Evolutionary conservation across 441 rosid species (phyloP).

Genomic region (Adansonia madagascariensis): DNA sequence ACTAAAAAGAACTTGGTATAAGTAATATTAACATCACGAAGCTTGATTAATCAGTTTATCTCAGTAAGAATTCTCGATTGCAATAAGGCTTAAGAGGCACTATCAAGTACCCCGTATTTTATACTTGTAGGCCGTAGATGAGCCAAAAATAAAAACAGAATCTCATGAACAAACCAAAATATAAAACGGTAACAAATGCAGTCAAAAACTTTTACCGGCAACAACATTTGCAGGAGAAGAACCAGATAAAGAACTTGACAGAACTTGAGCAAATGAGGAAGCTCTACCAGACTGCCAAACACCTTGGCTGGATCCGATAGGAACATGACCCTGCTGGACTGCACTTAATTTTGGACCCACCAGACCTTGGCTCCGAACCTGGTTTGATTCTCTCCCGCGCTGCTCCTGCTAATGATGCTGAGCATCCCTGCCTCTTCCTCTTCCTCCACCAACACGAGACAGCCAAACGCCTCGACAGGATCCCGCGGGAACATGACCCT

Average conservation of each 20-base stretch:
- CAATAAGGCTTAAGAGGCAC: neutral
- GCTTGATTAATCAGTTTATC: neutral
- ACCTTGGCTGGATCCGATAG: neutral
- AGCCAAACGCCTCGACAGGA: slow-evolving; percentile 11
- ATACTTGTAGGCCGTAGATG: neutral
- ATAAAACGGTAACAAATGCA: no score
- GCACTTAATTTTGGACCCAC: neutral
- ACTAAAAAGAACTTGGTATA: neutral
- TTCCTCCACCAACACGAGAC: neutral
- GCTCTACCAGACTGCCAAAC: slow-evolving; percentile 25
- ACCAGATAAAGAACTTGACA: neutral
- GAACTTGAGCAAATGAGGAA: slow-evolving; percentile 26
- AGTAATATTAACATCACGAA: neutral
- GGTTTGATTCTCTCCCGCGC: slow-evolving; percentile 21
- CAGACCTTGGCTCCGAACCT: slow-evolving; percentile 2
- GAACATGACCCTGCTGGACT: slow-evolving; percentile 31
- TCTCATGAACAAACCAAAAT: no score
- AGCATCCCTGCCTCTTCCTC: slow-evolving; percentile 14
- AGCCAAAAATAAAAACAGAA: neutral
- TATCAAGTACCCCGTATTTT: neutral
- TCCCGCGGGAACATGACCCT: slow-evolving; percentile 28
- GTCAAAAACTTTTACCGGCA: slow-evolving; percentile 28
- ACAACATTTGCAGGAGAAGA: slow-evolving; percentile 1
- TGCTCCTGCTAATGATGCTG: neutral
- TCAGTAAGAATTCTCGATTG: neutral